Conservation (phyloP, 192 early-diverging fungal genomes). For the Neocallimastix lanati region DNA sequence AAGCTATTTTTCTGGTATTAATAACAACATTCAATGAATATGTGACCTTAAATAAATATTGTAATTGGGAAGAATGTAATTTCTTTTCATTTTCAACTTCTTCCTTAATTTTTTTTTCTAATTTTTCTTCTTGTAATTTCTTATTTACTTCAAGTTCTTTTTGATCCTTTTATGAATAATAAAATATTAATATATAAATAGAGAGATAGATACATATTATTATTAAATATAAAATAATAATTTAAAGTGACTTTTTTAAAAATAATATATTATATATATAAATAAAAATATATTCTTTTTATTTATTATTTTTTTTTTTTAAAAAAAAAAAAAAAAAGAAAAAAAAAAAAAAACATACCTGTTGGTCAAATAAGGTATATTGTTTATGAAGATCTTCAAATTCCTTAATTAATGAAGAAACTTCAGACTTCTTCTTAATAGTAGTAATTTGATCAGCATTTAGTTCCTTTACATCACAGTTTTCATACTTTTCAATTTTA, state of each 20-base stretch:
- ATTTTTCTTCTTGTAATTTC: background rate
- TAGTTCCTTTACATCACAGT: background rate
- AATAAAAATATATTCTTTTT: too few species aligned
- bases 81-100: background rate
- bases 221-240: too few species aligned
- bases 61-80: background rate
- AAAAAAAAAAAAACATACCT: too few species aligned
- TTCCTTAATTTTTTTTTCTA: background rate
- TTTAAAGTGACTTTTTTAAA: too few species aligned
- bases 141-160: background rate
- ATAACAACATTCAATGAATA: background rate
- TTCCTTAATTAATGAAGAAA: background rate
- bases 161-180: background rate
- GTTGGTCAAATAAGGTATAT: background rate
- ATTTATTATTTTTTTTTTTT: too few species aligned
- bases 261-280: too few species aligned
- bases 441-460: background rate
- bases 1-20: background rate
- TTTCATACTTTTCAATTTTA: background rate
- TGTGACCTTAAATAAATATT: background rate
- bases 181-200: too few species aligned
- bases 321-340: too few species aligned
- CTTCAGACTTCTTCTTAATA: background rate
- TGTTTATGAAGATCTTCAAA: background rate
- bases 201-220: too few species aligned